Percentiles rank a stretch among this genome's conserved stretches.
phyloP scores from a whole-genome alignment of 495 filamentous ascomycete species.

The Penicillium mononematosum region DNA sequence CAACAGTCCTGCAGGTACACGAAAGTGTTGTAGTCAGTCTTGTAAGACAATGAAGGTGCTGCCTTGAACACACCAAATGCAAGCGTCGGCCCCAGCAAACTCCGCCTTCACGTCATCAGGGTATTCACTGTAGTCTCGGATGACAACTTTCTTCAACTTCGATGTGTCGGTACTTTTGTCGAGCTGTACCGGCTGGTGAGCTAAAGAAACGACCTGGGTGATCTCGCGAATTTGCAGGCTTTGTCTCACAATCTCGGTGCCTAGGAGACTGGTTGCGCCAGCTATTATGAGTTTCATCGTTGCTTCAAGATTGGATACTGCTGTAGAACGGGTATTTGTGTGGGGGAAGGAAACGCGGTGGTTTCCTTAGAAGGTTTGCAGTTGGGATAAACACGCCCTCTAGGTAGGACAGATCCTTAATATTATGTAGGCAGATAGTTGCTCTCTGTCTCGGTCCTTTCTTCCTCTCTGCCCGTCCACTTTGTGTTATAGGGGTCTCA shows the following conservation, averaged over 20 bases:
- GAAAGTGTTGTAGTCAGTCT: not conserved
- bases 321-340: not conserved
- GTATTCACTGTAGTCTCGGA: slow-evolving; percentile 44
- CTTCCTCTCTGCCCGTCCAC: too few relatives aligned
- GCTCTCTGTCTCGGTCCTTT: too few relatives aligned
- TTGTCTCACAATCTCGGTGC: slow-evolving; percentile 45
- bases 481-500: too few relatives aligned
- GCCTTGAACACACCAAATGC: slow-evolving; percentile 46
- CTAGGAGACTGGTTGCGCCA: slow-evolving; percentile 50
- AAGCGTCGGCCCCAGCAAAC: slow-evolving; percentile 48
- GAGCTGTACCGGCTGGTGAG: slow-evolving; percentile 34
- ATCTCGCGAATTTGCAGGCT: slow-evolving; percentile 37
- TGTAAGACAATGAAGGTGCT: not conserved
- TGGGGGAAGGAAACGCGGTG: not conserved
- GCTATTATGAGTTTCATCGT: slow-evolving; percentile 54
- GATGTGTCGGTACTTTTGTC: slow-evolving; percentile 27
- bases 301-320: not conserved
- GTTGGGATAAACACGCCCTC: too few relatives aligned
- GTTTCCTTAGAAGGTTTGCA: too few relatives aligned
- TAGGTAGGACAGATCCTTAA: too few relatives aligned
- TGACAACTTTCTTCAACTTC: slow-evolving; percentile 43
- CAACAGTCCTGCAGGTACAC: slow-evolving; percentile 26
- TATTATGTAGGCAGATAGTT: too few relatives aligned
- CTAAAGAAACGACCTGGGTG: slow-evolving; percentile 43
- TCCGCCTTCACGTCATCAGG: slow-evolving; percentile 38